These are phyloP conservation scores for Aspergillus clavatus DNA, from an alignment of 2,329 filamentous ascomycete genomes.

Conservation along the genomic window DNA sequence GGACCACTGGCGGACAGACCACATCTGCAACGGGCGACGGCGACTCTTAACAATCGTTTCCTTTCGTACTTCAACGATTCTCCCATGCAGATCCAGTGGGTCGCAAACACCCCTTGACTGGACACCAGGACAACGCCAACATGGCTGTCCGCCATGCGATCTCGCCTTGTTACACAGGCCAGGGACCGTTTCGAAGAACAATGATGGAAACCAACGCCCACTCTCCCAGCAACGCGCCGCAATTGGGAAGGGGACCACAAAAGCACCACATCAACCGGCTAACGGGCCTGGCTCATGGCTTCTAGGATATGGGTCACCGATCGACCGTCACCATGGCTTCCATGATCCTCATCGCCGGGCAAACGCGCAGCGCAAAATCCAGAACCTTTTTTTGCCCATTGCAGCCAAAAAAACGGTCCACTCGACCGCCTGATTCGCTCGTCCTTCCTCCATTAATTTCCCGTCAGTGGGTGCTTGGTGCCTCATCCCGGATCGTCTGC, in stretches of 20 bases:
- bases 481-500: slow-evolving; percentile 15
- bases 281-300: neutral
- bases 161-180: slow-evolving; percentile 2
- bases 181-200: neutral
- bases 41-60: neutral
- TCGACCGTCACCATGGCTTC: neutral
- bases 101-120: slow-evolving; percentile 1
- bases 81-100: slow-evolving; percentile 10
- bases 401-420: neutral
- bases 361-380: neutral
- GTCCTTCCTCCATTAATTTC: slow-evolving; percentile 10
- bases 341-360: neutral
- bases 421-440: neutral
- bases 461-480: slow-evolving; percentile 12
- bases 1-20: slow-evolving; percentile 4
- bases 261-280: neutral
- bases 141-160: slow-evolving; percentile 4
- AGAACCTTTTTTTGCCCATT: neutral
- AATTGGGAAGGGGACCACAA: no score
- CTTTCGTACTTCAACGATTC: neutral
- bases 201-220: neutral
- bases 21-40: slow-evolving; percentile 2
- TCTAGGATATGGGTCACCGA: neutral
- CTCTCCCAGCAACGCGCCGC: neutral
- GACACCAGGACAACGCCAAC: slow-evolving; percentile 1